Evolutionary conservation across 2,329 filamentous ascomycete genomes (phyloP), one percentile per base, ranked within the genome.

Genomic region (Colletotrichum sublineola): DNA sequence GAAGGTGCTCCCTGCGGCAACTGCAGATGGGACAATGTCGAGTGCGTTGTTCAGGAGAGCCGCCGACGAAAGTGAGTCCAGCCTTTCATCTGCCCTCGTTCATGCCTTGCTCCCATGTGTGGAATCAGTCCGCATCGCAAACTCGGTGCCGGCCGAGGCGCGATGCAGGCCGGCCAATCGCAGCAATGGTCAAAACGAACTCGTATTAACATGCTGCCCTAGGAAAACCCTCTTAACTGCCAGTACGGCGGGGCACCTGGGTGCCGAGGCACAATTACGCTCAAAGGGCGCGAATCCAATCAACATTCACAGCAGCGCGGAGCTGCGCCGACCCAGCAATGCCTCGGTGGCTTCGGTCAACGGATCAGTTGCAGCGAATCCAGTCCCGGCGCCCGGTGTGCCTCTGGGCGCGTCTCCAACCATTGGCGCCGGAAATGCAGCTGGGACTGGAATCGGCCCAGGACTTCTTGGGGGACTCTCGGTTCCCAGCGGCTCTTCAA

Each of bases 1-100:
- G 94, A 97, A 81, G 92, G 93, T 61, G 92, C 92, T 55, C 94
- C 94, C 1, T 97, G 94, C 81, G 95, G 93, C 68, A 97, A 97
- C 82, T 97, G 94, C 83, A 88, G 93, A 75, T 89, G 93, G 84
- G 93, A 94, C 81, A 91, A 93, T 79, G 92, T 94, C 71, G 91
- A 94, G 80, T 95, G 93, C 82, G 86, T 92, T 67, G 90, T 94
- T 33, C 91, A 92, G 75, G 91, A 97, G 82, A 96, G 93, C 84
- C 94, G 94, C 77, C 90, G 95, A 78, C 92, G 94, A 87, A 94
- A 94, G 92, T 95, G 83, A 89, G 92, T 90, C 68, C 11, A n/a
- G 15, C 20, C 20, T 33, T 57, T 40, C 24, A 36, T 8, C 38
- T n/a, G 29, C 24, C 31, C n/a, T 31, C 15, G 50, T 33, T 5